Evolutionary conservation across 2,329 filamentous ascomycete species (phyloP), one percentile per base, ranked within the genome.

Genomic region (Diplodia scrobiculata): DNA sequence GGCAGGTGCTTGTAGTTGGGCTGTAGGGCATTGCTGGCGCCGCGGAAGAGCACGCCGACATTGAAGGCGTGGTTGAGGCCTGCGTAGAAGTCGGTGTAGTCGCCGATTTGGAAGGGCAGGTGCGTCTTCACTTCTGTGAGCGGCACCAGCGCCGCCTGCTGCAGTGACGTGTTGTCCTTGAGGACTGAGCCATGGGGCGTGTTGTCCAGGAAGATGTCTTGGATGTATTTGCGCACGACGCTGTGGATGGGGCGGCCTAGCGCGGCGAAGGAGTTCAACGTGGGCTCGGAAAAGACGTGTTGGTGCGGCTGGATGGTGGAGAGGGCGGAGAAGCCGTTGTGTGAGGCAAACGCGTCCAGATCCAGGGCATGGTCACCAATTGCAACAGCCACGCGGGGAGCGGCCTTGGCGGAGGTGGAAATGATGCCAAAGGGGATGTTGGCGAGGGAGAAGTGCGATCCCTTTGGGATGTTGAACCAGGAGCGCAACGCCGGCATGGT

Each of bases 341-440:
- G 79, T 0, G 81, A 77, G 6, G 87, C 79, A 68, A 92, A 89
- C 0, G 80, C 81, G 55, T 84, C 82, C 13, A 95, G 81, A 70
- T 94, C 89, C 52, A 95, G 79, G 0, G 86, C 89, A 76, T 90
- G 80, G 36, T 88, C 84, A 58, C 91, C 91, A 71, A 95, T 89
- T 10, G 90, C 90, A 67, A 91, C 79, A 14, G 89, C 91, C 10
- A 87, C 84, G 32, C 87, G 87, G 1, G 83, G 89, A 29, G 81
- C 81, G 11, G 81, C 72, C 67, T 85, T 82, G 5, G 81, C 76
- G 2, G 82, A 69, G 0, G 89, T 89, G 34, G 87, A 89, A 73
- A 95, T 91, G 79, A 95, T 87, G 72, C 91, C 91, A 73, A 94
- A 94, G 1, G 91, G 91, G 64, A 95, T 89, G 74, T 95, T 95